phyloP scores from a whole-genome alignment of 2,329 filamentous ascomycete species.

The Aureobasidium uvarum region DNA sequence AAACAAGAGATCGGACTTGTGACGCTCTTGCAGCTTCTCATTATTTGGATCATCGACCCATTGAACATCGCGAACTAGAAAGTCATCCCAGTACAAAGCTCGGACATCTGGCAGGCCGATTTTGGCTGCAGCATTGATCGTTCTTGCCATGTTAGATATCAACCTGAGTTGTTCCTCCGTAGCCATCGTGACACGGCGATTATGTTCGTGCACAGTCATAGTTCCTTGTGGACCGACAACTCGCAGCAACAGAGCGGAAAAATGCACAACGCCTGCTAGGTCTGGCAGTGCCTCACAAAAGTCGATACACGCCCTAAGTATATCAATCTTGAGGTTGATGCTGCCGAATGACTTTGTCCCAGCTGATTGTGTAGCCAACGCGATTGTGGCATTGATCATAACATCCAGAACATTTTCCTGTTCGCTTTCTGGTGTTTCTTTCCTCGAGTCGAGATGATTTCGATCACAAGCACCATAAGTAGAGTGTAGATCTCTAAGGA shows the following conservation, averaged over 20 bases:
- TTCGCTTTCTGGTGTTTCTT: neutral
- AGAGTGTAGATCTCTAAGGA: conserved; percentile 26
- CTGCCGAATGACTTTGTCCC: conserved; percentile 63
- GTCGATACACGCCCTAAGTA: conserved; percentile 85
- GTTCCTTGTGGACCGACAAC: conserved; percentile 64
- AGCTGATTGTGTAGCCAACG: conserved; percentile 12
- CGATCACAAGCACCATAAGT: conserved; percentile 27
- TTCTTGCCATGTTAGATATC: conserved; percentile 82
- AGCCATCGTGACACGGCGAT: conserved; percentile 63
- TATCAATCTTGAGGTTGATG: conserved; percentile 75
- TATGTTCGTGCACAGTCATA: conserved; percentile 31
- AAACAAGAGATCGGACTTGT: conserved; percentile 30
- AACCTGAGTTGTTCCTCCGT: conserved; percentile 82
- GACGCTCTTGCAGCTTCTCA: conserved; percentile 56
- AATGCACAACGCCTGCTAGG: conserved; percentile 82
- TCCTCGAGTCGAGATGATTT: neutral
- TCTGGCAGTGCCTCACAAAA: conserved; percentile 93
- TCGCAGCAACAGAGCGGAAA: conserved; percentile 78
- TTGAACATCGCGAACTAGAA: conserved; percentile 75
- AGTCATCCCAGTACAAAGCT: conserved; percentile 96
- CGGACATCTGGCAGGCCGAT: conserved; percentile 68
- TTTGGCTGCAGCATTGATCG: conserved; percentile 71
- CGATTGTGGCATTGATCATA: conserved; percentile 16
- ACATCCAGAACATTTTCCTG: conserved; percentile 5
- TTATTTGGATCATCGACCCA: conserved; percentile 53